Base-by-base conservation (phyloP, 257 asterid species). In the Coffea canephora region DNA sequence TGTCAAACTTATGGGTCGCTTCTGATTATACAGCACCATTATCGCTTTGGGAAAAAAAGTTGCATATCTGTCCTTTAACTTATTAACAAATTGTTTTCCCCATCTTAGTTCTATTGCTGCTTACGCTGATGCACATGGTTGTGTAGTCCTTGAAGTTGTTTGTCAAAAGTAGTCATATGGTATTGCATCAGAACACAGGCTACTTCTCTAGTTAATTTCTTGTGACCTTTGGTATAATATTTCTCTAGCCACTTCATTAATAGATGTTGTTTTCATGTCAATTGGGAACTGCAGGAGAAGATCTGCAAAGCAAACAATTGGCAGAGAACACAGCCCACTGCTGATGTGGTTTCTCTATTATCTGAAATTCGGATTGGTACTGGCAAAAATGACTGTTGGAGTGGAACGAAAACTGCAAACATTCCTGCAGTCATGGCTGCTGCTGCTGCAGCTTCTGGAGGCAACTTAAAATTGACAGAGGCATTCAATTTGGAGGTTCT, bases 401-500 rank as follows among this genome's bases (percentile, higher is more conserved):
- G 82, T 59, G 98, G 99, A 79, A 92, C 90, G 46, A 91, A 88
- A 85, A 91, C 98, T 78, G 98, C 99, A 83, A 88, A 84, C 69
- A 80, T 85, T 77, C 91, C 89, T 54, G 88, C 89, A 71, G 97
- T 96, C 77, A 96, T 96, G 97, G 96, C 97, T 48, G 97, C 98
- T 11, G 99, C 99, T 65, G 98, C 97, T 74, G 99, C 98, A 39
- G 99, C 99, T 10, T 94, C 99, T 4, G 99, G 99, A 48, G 99
- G 97, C 70, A 92, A 96, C 82, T 84, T 96, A 85, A 94, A 96
- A 82, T 85, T 91, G 89, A 83, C 91, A 14, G 99, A 94, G 82
- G 97, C 97, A 82, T 96, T 96, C 87, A 92, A 89, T 80, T 86
- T 96, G 87, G 99, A 96, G 90, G 99, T 96, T 79, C 98, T 96